These are phyloP conservation scores for Tetrahymena malaccensis DNA, from an alignment of 73 alveolate species.

Conservation along the genomic window DNA sequence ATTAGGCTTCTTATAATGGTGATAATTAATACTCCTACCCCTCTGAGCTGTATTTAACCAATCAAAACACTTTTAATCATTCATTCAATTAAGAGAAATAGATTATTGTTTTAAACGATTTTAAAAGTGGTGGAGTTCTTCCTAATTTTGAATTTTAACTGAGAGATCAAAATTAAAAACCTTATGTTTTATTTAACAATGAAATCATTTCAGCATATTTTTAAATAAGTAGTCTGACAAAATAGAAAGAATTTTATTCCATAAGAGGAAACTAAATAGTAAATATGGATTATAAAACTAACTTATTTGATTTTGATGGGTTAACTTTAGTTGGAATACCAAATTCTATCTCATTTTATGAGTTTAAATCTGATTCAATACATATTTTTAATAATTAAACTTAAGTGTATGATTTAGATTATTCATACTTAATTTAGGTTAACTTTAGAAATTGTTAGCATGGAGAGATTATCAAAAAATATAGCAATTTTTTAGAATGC, in stretches of 20 bases:
- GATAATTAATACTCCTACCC: neutral
- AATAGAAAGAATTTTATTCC: too few relatives aligned
- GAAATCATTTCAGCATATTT: neutral
- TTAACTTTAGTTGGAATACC: neutral
- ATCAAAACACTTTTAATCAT: too few relatives aligned
- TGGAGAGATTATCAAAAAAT: neutral
- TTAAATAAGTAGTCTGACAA: too few relatives aligned
- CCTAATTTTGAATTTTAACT: neutral
- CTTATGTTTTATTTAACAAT: neutral
- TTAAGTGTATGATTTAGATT: neutral
- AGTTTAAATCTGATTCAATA: neutral
- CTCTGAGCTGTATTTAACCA: neutral
- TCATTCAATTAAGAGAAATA: too few relatives aligned
- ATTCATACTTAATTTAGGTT: neutral
- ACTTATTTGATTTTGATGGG: too few relatives aligned
- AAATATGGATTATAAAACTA: neutral
- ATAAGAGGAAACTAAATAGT: neutral
- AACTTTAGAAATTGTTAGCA: neutral
- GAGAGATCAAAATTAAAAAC: neutral
- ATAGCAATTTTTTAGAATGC: neutral
- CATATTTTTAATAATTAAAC: neutral
- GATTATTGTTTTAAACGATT: neutral
- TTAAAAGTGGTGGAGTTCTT: neutral
- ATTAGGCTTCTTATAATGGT: neutral
- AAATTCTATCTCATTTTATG: neutral